Evolutionary conservation across 257 asterid genomes (phyloP).

Genomic region (Ocimum tenuiflorum): DNA sequence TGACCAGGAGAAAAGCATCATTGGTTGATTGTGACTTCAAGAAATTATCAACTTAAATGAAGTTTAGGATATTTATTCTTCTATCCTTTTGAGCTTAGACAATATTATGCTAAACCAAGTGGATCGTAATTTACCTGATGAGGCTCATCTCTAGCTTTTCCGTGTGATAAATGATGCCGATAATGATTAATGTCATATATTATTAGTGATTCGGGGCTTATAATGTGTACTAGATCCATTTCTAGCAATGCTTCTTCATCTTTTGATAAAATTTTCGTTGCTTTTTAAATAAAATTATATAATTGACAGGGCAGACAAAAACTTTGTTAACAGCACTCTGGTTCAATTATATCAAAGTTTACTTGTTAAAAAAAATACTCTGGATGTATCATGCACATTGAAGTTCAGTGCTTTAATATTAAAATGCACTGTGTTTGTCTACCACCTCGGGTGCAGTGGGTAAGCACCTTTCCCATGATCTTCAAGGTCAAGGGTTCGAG

Average conservation of each 20-base stretch:
- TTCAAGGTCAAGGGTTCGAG: no score
- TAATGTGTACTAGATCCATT: not conserved
- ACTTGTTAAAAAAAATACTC: not conserved
- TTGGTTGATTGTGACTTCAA: not conserved
- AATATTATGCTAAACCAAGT: not conserved
- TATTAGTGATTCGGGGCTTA: not conserved
- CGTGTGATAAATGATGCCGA: not conserved
- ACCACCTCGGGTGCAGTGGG: no score
- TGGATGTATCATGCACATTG: not conserved
- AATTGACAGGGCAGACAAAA: conserved; percentile 1
- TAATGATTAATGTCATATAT: not conserved
- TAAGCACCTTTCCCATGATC: no score
- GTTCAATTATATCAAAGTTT: not conserved
- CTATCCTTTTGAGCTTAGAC: not conserved
- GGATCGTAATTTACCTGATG: not conserved
- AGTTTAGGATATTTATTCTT: conserved; percentile 9
- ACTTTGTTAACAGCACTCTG: not conserved
- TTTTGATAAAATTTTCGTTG: no score
- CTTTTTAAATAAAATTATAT: not conserved
- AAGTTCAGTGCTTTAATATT: conserved; percentile 8
- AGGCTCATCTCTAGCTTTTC: not conserved
- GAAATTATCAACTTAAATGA: not conserved
- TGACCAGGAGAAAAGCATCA: conserved; percentile 4
- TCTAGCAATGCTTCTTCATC: not conserved
- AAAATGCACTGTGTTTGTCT: no score